phyloP scores from a whole-genome alignment of 495 filamentous ascomycete genomes.

The Hypoxylon cercidicola region DNA sequence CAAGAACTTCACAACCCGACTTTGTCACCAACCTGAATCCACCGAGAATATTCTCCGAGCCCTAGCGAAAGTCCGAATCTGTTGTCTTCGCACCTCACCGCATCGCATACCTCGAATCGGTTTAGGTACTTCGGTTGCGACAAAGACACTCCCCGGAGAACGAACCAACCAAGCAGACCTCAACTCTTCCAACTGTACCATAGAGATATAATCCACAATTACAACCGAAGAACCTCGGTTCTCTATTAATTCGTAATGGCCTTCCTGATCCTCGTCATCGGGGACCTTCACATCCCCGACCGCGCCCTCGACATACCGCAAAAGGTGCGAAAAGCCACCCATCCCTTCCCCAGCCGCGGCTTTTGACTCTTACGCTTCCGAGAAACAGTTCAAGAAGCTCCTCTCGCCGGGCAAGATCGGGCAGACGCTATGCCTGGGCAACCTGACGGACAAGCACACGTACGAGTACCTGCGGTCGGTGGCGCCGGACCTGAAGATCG shows the following conservation, averaged over 20 bases:
- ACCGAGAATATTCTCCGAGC: neutral
- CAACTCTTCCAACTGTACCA: neutral
- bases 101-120: constrained; percentile 11
- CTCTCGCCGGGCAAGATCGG: constrained; percentile 97
- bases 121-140: neutral
- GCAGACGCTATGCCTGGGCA: constrained; percentile 96
- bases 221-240: constrained; percentile 3
- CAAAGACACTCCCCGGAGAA: neutral
- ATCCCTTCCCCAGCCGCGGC: neutral
- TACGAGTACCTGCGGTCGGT: constrained; percentile 94
- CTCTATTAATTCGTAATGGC: constrained; percentile 48
- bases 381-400: constrained; percentile 93
- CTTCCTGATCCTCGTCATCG: constrained; percentile 82
- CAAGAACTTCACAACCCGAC: too few relatives aligned
- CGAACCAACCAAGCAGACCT: neutral
- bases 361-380: constrained; percentile 15
- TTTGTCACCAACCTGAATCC: neutral
- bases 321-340: constrained; percentile 68
- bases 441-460: constrained; percentile 92
- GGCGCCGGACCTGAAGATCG: constrained; percentile 93
- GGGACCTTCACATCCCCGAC: constrained; percentile 98
- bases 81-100: constrained; percentile 4
- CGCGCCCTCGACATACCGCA: constrained; percentile 87
- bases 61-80: neutral
- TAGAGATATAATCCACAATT: too few relatives aligned